These are phyloP conservation scores for Colletotrichum tamarilloi DNA, from an alignment of 2,329 filamentous ascomycete genomes.

Conservation along the genomic window DNA sequence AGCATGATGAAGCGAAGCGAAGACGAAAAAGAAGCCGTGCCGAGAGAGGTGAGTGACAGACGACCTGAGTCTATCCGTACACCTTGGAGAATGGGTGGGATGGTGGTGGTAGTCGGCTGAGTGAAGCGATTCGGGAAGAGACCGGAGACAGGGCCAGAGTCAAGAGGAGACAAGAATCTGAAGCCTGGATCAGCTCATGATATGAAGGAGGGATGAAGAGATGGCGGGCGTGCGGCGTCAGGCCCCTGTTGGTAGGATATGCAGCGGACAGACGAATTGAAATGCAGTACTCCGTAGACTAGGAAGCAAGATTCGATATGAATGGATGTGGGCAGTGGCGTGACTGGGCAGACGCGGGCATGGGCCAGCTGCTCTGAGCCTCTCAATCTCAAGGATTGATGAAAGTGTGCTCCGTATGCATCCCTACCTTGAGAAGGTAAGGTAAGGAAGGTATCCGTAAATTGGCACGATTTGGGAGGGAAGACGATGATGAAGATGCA, in stretches of 20 bases:
- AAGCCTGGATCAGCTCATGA: background rate
- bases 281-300: background rate
- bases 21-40: background rate
- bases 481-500: conserved; percentile 3
- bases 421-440: too few relatives aligned
- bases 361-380: background rate
- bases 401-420: too few relatives aligned
- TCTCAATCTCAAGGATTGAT: background rate
- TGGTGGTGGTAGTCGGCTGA: background rate
- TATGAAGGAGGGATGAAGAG: conserved; percentile 6
- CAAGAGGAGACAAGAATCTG: background rate
- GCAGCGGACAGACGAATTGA: conserved; percentile 4
- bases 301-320: conserved; percentile 13
- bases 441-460: background rate
- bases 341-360: background rate
- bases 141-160: background rate
- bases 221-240: background rate
- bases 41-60: background rate
- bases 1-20: background rate
- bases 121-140: conserved; percentile 1
- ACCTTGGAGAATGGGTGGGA: background rate
- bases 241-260: background rate
- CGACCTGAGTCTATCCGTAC: background rate
- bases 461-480: background rate
- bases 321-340: background rate